Evolutionary conservation across 73 alveolate species (phyloP).

Genomic region (Paramecium octaurelia): DNA sequence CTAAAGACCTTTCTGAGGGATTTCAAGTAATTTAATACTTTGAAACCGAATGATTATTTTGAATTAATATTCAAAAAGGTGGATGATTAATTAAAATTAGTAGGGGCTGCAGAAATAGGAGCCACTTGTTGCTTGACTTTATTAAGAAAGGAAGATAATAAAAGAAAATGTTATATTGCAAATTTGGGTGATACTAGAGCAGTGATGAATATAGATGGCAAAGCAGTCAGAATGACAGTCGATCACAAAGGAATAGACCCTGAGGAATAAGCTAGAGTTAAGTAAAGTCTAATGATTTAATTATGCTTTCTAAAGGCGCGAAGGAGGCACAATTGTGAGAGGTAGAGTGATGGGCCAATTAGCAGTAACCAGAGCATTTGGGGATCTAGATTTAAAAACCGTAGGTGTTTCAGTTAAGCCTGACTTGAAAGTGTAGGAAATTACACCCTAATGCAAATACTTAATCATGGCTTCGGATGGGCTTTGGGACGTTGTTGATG

Average conservation of each 20-base stretch:
- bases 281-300: background rate
- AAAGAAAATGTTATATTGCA: constrained; percentile 79
- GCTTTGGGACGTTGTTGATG: constrained; percentile 83
- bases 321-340: constrained; percentile 72
- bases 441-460: constrained; percentile 66
- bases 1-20: constrained; percentile 41
- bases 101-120: constrained; percentile 85
- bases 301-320: background rate
- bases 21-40: constrained; percentile 39
- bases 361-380: constrained; percentile 95
- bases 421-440: constrained; percentile 65
- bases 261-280: constrained; percentile 79
- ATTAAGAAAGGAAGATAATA: constrained; percentile 79
- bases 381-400: constrained; percentile 89
- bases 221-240: constrained; percentile 80
- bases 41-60: constrained; percentile 60
- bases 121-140: constrained; percentile 90
- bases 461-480: constrained; percentile 89
- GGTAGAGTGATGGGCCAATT: constrained; percentile 92
- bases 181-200: constrained; percentile 96
- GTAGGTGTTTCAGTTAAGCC: constrained; percentile 79
- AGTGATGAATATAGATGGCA: constrained; percentile 77
- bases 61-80: constrained; percentile 68
- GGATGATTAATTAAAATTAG: constrained; percentile 74
- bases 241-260: constrained; percentile 91